phyloP scores from a whole-genome alignment of 2,329 filamentous ascomycete species.

The Hypomyces rosellus region DNA sequence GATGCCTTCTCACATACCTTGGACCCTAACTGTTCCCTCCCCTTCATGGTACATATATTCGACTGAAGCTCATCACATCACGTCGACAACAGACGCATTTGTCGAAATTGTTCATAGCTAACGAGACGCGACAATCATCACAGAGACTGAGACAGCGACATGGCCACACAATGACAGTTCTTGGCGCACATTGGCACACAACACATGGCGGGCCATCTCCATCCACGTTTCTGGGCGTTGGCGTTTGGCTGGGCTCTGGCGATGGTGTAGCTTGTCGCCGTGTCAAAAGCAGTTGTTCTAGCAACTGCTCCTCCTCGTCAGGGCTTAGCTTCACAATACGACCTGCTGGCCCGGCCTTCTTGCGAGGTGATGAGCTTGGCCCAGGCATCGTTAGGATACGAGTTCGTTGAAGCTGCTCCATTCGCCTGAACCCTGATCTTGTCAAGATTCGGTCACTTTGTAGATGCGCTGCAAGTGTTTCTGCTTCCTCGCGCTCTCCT shows the following conservation, averaged over 20 bases:
- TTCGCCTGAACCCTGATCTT: constrained; percentile 65
- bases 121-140: constrained; percentile 86
- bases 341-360: constrained; percentile 9
- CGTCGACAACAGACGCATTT: constrained; percentile 92
- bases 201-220: constrained; percentile 77
- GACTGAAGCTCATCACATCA: constrained; percentile 81
- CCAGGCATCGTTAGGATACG: constrained; percentile 45
- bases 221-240: constrained; percentile 52
- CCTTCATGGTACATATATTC: constrained; percentile 71
- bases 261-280: constrained; percentile 31
- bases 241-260: background rate
- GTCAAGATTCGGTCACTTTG: constrained; percentile 68
- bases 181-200: constrained; percentile 79
- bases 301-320: constrained; percentile 54
- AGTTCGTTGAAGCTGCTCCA: constrained; percentile 62
- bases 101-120: constrained; percentile 96
- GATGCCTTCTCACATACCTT: background rate
- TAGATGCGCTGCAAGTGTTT: constrained; percentile 74
- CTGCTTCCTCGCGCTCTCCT: constrained; percentile 75
- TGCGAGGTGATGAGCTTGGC: constrained; percentile 16
- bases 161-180: constrained; percentile 92
- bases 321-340: constrained; percentile 38
- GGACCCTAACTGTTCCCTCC: background rate
- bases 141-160: constrained; percentile 91
- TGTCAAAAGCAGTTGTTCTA: constrained; percentile 55